Evolutionary conservation across 176 grass and related monocot species (phyloP), one percentile per base, ranked within the genome.

Genomic region (Calamus simplicifolius): DNA sequence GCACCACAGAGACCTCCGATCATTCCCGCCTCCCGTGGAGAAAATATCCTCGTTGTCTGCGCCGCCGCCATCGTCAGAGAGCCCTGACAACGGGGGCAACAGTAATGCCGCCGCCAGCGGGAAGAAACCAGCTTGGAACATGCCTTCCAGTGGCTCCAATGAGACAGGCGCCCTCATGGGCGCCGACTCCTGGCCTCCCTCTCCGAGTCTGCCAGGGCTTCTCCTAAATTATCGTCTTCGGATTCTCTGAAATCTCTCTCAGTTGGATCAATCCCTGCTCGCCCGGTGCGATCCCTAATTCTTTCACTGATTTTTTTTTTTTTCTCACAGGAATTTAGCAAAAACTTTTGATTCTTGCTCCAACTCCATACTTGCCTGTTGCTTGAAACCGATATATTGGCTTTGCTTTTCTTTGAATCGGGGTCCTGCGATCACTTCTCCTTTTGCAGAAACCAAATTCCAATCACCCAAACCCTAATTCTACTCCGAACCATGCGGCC

Each of bases 211-310:
- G 43, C 62, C 19, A 59, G 62, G 54, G 27, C 57, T 14, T 68
- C 70, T 59, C 57, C 76, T 25, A 86, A 73, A 66, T 73, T 79
- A 2, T 63, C 82, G 3, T 89, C 79, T 1, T 83, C 70, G 0
- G 80, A 90, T 70, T 83, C 86, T 19, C 63, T 85, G 55, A 85
- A 79, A 25, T 70, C 76, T 12, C 73, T 86, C 21, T 75, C 79
- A 0, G 83, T 87, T 59, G 77, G 31, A 50, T 79, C 82, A 2
- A 56, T 49, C 28, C 66, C 56, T 3, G 31, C 85, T 6, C 57
- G 76, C 4, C 64, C 54, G 77, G 90, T 95, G 56, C 56, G 49
- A 73, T 80, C 50, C 52, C 59, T 43, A 10, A 43, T 43, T 43
- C 35, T 43, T 13, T 43, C 12, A 10, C 2, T 1, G 2, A 12